Conservation (phyloP, 2,329 filamentous ascomycete genomes). For the Aschersonia sp. region DNA sequence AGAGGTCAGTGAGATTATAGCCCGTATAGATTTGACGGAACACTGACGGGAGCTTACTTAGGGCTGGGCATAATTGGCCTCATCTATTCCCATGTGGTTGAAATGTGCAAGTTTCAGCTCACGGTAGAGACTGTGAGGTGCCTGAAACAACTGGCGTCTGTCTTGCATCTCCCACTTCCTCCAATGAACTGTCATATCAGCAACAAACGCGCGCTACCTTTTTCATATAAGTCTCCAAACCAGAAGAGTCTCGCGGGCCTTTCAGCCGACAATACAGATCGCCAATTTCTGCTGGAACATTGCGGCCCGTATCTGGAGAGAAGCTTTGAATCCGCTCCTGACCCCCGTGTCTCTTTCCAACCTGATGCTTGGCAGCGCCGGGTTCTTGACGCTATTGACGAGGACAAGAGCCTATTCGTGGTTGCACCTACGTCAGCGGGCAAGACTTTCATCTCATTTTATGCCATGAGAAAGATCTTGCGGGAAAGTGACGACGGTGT, state of each 20-base stretch:
- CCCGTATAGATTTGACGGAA: not conserved
- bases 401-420: conserved; percentile 54
- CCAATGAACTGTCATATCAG: not conserved
- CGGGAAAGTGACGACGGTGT: conserved; percentile 53
- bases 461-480: conserved; percentile 66
- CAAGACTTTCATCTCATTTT: conserved; percentile 76
- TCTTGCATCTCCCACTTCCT: not conserved
- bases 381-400: conserved; percentile 60
- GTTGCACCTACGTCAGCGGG: conserved; percentile 67
- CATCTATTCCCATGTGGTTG: not conserved
- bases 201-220: not conserved
- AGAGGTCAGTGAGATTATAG: not conserved
- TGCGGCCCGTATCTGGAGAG: conserved; percentile 58
- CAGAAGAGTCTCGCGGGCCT: not conserved
- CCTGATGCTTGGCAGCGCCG: conserved; percentile 65
- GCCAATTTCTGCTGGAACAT: conserved; percentile 15
- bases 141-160: not conserved
- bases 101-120: not conserved
- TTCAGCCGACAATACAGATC: not conserved
- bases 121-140: not conserved
- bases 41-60: not conserved
- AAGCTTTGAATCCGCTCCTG: conserved; percentile 53
- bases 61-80: not conserved
- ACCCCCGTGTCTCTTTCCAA: conserved; percentile 53
- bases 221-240: not conserved